A percentile compares a stretch with the other conserved stretches of the same genome.
phyloP scores from a whole-genome alignment of 257 asterid species.

The Henckelia pumila region DNA sequence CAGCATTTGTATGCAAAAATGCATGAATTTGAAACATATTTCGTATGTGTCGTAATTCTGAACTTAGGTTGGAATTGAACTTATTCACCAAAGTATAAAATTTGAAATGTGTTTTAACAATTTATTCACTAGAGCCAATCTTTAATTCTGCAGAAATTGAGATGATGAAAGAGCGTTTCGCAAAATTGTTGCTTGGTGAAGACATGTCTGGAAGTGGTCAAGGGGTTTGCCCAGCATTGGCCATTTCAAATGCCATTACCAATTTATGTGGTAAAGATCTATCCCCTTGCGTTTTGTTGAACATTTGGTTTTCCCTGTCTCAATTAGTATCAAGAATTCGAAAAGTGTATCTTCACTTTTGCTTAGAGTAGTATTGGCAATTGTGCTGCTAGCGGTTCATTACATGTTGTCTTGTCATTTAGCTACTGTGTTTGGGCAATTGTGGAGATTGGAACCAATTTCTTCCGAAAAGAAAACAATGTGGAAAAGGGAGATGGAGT shows the following conservation, averaged over 20 bases:
- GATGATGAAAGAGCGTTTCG: constrained; percentile 83
- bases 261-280: constrained; percentile 63
- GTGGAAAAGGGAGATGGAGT: constrained; percentile 87
- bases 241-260: constrained; percentile 83
- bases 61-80: not conserved
- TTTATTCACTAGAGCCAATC: not conserved
- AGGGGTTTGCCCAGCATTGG: constrained; percentile 80
- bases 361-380: not conserved
- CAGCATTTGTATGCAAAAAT: not conserved
- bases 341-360: not conserved
- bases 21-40: not conserved
- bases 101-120: not conserved
- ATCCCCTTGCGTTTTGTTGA: not conserved
- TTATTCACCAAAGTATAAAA: not conserved
- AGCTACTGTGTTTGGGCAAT: constrained; percentile 87
- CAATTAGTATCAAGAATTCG: not conserved
- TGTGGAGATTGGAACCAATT: constrained; percentile 89
- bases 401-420: not conserved
- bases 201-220: constrained; percentile 95
- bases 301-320: not conserved
- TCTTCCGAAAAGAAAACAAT: constrained; percentile 61
- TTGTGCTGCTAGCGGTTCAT: not conserved
- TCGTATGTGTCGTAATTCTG: not conserved
- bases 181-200: constrained; percentile 81
- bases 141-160: constrained; percentile 49